Base-by-base conservation (phyloP, 352 stramenopile genomes). In the Aphanomyces cochlioides region DNA sequence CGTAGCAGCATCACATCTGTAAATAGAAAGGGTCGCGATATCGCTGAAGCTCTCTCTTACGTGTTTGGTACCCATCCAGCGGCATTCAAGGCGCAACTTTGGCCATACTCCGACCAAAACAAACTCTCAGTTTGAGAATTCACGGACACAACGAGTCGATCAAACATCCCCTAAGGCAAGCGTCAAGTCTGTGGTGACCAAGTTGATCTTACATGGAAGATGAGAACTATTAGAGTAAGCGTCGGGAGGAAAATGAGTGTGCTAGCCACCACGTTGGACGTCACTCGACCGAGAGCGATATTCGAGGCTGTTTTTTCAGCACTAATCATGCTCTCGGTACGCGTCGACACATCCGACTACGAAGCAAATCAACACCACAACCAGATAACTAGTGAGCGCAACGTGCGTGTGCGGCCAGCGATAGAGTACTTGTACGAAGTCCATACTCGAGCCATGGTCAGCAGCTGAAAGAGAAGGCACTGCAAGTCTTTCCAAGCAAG, bases 151-250 rank as follows among this genome's bases (percentile, higher is more conserved):
- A 67, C 34, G 10, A 43, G 10, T 7, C 60, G 41, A 28, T 38
- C 60, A 67, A 67, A 57, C 60, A 67, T 67, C 3, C 37, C 37
- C 60, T 67, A 50, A 12, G 2, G 10, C 43, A 50, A n/a, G 10
- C 10, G 10, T 12, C 10, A 1, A 12, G 17, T 1, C 10, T 50
- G 43, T n/a, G 1, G 17, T n/a, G 17, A 50, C 10, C 1, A n/a
- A 2, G 60, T 17, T 1, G 19, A 12, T 1, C n/a, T 21, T 61
- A 67, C 60, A 21, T 67, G 60, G 7, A 5, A 58, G 7, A 67
- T 2, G 12, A 67, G 60, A 21, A 67, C 60, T 0, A 57, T 40
- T 21, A 67, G 60, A 12, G 60, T 67, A 7, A 54, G 8, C n/a
- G 4, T 43, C 1, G 60, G 37, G 7, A 67, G 21, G 21, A 67